Conservation (phyloP, 148 eudicot genomes). For the Linanthus parryae region DNA sequence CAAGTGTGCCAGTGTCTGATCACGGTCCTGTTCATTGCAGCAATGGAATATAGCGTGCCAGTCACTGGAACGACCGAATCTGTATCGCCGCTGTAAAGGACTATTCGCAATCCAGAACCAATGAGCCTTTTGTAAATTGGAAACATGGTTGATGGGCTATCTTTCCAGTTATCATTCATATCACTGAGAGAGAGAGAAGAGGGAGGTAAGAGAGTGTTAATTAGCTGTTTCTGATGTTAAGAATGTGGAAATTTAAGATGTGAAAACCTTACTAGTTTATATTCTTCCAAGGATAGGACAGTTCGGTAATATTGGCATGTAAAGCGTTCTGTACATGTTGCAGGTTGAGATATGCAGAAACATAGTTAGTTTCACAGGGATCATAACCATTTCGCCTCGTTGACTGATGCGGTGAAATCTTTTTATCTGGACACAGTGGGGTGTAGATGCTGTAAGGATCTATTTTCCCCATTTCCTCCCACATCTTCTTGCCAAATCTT, state of each 20-base stretch:
- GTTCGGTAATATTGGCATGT: conserved; percentile 25
- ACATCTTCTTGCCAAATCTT: not conserved
- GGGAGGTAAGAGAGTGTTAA: too few species aligned
- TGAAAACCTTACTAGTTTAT: too few species aligned
- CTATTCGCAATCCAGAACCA: conserved; percentile 22
- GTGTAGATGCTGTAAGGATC: conserved; percentile 21
- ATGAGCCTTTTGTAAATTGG: conserved; percentile 30
- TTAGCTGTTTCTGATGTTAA: too few species aligned
- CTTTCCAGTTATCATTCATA: too few species aligned
- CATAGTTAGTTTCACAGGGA: conserved; percentile 27
- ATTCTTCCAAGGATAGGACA: conserved; percentile 26
- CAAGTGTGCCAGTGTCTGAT: too few species aligned
- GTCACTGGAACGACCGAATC: too few species aligned
- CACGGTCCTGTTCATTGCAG: too few species aligned
- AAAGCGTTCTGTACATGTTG: conserved; percentile 24
- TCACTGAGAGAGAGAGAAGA: too few species aligned
- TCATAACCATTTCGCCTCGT: conserved; percentile 9
- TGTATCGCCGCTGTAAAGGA: conserved; percentile 34
- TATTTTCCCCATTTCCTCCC: conserved; percentile 15
- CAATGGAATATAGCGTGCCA: too few species aligned
- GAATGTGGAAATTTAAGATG: too few species aligned
- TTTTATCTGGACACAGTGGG: conserved; percentile 12
- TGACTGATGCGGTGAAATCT: not conserved
- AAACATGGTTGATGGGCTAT: conserved; percentile 31
- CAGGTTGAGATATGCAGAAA: conserved; percentile 19